A percentile compares a stretch with the other conserved stretches of the same genome.
phyloP scores from a whole-genome alignment of 2,329 filamentous ascomycete genomes.

The Dothidotthia symphoricarpi region DNA sequence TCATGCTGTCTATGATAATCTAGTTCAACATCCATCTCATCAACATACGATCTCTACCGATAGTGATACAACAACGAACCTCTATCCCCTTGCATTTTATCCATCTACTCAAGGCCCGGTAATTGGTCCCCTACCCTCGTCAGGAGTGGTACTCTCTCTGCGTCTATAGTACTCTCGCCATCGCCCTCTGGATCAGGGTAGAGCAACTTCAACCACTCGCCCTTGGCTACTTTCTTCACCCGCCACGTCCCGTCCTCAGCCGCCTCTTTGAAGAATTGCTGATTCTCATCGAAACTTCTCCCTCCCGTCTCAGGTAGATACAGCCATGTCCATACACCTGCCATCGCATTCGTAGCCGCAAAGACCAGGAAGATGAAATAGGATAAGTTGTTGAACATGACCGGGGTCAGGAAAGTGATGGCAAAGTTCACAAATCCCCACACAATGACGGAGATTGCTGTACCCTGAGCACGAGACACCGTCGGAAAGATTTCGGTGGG shows the following conservation, averaged over 20 bases:
- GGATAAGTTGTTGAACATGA: slow-evolving; percentile 60
- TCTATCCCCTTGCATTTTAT: neutral
- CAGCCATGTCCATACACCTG: slow-evolving; percentile 56
- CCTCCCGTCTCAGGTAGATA: slow-evolving; percentile 57
- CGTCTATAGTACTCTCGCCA: slow-evolving; percentile 36
- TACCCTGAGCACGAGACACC: slow-evolving; percentile 55
- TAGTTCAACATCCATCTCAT: too few species aligned
- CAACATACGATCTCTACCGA: neutral
- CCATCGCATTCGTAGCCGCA: slow-evolving; percentile 54
- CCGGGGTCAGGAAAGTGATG: slow-evolving; percentile 57
- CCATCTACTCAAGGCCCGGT: slow-evolving; percentile 23
- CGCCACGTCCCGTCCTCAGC: slow-evolving; percentile 53
- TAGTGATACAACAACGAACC: neutral
- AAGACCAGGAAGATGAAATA: slow-evolving; percentile 61
- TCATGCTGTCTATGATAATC: too few species aligned
- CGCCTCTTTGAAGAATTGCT: slow-evolving; percentile 58
- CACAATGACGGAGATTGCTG: slow-evolving; percentile 55
- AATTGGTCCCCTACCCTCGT: slow-evolving; percentile 47
- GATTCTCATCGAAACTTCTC: slow-evolving; percentile 60
- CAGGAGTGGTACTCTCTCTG: slow-evolving; percentile 49
- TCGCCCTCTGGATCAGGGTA: slow-evolving; percentile 41
- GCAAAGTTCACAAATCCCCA: slow-evolving; percentile 61
- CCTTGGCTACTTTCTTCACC: slow-evolving; percentile 53
- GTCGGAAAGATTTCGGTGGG: slow-evolving; percentile 60
- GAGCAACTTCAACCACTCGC: slow-evolving; percentile 50